phyloP scores from a whole-genome alignment of 176 grass and related monocot genomes.

The Lolium rigidum region DNA sequence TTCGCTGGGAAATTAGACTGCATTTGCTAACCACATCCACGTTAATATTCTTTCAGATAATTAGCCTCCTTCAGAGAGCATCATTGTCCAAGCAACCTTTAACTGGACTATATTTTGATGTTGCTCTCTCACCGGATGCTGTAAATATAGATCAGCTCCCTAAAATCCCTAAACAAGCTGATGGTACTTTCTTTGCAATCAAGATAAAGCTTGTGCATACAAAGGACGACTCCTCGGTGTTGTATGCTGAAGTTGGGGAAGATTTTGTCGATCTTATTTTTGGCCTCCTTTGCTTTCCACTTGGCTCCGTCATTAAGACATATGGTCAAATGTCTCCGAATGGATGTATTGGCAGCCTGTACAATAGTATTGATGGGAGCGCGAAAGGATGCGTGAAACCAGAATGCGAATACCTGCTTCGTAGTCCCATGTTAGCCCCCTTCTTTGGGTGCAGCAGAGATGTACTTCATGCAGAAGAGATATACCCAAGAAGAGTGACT shows the following conservation, averaged over 20 bases:
- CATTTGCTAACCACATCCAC: no score
- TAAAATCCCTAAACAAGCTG: no score
- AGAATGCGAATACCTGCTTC: background rate
- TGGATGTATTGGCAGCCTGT: background rate
- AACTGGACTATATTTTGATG: background rate
- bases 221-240: background rate
- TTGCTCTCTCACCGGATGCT: background rate
- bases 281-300: background rate
- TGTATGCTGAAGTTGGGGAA: background rate
- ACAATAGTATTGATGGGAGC: background rate
- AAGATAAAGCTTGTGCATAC: constrained; percentile 17
- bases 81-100: background rate
- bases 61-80: background rate
- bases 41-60: background rate
- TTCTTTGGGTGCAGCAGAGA: background rate
- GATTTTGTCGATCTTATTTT: background rate
- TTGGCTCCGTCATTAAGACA: background rate
- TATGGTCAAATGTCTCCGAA: background rate
- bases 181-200: background rate
- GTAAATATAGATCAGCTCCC: no score
- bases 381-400: no score
- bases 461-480: background rate
- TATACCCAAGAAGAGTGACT: no score
- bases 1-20: no score
- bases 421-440: background rate